phyloP scores from a whole-genome alignment of 805 yeast species.

The Candida easanensis region DNA sequence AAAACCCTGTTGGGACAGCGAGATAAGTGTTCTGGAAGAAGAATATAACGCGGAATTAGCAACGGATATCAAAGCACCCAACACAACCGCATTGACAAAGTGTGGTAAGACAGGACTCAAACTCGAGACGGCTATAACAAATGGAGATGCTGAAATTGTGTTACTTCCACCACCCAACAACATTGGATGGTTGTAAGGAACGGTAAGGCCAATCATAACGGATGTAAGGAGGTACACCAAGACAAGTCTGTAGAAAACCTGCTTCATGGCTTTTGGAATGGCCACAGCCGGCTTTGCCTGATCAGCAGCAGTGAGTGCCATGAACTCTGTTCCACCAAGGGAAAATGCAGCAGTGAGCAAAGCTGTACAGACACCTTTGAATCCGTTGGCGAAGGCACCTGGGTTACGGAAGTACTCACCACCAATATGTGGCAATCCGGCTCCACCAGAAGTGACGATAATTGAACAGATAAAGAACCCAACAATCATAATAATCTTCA shows the following conservation, averaged over 20 bases:
- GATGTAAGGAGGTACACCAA: constrained; percentile 48
- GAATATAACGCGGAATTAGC: constrained; percentile 58
- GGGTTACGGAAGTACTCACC: constrained; percentile 50
- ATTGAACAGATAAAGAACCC: constrained; percentile 57
- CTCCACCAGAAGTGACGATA: constrained; percentile 41
- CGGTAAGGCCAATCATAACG: constrained; percentile 48
- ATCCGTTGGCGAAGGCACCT: constrained; percentile 51
- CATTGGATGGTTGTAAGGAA: constrained; percentile 46
- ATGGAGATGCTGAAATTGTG: constrained; percentile 62
- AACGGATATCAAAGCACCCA: constrained; percentile 56
- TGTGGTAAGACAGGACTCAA: constrained; percentile 57
- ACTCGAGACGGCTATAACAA: constrained; percentile 59
- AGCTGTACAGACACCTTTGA: constrained; percentile 52
- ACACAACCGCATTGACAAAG: constrained; percentile 61
- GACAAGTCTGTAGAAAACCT: constrained; percentile 53
- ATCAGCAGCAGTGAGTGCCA: constrained; percentile 52
- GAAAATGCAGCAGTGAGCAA: constrained; percentile 59
- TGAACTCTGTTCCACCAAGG: constrained; percentile 57
- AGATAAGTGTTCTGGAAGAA: constrained; percentile 47
- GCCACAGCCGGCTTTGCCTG: constrained; percentile 50
- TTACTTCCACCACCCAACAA: constrained; percentile 37
- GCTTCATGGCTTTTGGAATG: constrained; percentile 55
- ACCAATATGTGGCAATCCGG: constrained; percentile 44
- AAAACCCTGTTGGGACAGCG: constrained; percentile 56
- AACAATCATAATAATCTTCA: constrained; percentile 60